Conservation (phyloP, 2,329 filamentous ascomycete genomes). For the Microsporum ferrugineum region DNA sequence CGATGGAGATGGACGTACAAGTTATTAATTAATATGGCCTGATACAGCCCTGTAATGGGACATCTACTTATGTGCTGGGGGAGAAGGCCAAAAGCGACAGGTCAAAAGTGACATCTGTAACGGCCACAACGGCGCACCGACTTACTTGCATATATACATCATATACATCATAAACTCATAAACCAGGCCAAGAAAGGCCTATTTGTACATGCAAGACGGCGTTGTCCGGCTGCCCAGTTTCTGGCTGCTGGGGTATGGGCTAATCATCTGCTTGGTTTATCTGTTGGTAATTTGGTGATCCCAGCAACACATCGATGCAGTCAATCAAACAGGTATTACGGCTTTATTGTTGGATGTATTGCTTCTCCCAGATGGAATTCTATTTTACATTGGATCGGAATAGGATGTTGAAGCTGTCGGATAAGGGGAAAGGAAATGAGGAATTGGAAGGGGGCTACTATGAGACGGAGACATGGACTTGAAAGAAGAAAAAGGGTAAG, state of each 20-base stretch:
- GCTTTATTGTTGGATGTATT: not conserved
- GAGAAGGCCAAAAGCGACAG: not conserved
- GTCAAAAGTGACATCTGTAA: not conserved
- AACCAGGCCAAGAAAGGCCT: too few species aligned
- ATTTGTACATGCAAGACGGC: not conserved
- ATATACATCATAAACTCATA: not conserved
- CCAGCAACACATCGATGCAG: not conserved
- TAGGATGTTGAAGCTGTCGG: conserved; percentile 8
- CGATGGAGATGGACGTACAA: too few species aligned
- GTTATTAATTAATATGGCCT: not conserved
- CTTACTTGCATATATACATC: not conserved
- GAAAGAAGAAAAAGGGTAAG: conserved; percentile 18
- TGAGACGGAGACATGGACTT: conserved; percentile 2
- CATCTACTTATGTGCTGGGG: not conserved
- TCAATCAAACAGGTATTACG: not conserved
- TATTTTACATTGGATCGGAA: conserved; percentile 1
- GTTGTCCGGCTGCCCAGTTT: not conserved
- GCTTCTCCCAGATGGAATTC: not conserved
- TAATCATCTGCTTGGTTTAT: not conserved
- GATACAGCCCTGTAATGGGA: not conserved
- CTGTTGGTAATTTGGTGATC: not conserved
- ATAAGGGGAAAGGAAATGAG: conserved; percentile 16
- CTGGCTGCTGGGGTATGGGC: not conserved
- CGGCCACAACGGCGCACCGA: not conserved
- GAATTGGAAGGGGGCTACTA: conserved; percentile 17